These are phyloP conservation scores for Pseudonitzschia multiseries DNA, from an alignment of 108 stramenopile genomes.

Conservation along the genomic window DNA sequence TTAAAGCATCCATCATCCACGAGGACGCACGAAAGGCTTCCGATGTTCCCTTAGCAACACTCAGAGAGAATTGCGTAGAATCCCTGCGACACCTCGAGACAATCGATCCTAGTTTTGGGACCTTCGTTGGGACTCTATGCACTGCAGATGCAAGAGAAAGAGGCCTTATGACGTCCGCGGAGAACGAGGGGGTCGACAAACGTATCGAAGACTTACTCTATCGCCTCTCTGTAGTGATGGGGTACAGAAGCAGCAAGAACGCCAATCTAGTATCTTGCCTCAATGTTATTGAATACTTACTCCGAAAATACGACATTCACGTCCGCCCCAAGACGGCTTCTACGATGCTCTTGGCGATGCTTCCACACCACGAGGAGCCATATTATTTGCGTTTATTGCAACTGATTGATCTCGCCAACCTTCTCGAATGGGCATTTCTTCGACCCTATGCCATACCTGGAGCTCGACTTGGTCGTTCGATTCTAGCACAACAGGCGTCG, in stretches of 20 bases:
- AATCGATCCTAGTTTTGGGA: slow-evolving; percentile 23
- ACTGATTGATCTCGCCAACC: slow-evolving; percentile 54
- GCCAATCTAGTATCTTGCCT: slow-evolving; percentile 20
- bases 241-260: neutral
- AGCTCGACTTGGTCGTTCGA: slow-evolving; percentile 33
- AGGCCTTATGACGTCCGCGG: slow-evolving; percentile 15
- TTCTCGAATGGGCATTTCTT: slow-evolving; percentile 54
- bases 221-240: slow-evolving; percentile 18
- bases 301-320: slow-evolving; percentile 72
- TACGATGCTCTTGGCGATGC: slow-evolving; percentile 38
- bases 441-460: slow-evolving; percentile 57
- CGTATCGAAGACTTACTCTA: slow-evolving; percentile 25
- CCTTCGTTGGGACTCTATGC: slow-evolving; percentile 22
- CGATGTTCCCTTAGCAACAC: slow-evolving; percentile 54
- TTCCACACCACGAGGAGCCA: slow-evolving; percentile 58
- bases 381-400: slow-evolving; percentile 52
- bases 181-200: slow-evolving; percentile 31
- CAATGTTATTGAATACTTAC: slow-evolving; percentile 73
- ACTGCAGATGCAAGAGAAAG: slow-evolving; percentile 12
- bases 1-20: slow-evolving; percentile 61
- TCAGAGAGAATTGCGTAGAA: slow-evolving; percentile 62
- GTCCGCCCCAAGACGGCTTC: slow-evolving; percentile 39
- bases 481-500: slow-evolving; percentile 50
- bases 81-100: slow-evolving; percentile 40
- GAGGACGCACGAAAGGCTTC: slow-evolving; percentile 64